Conservation (phyloP, 768 basidiomycete species). For the Termitomyces heimii region DNA sequence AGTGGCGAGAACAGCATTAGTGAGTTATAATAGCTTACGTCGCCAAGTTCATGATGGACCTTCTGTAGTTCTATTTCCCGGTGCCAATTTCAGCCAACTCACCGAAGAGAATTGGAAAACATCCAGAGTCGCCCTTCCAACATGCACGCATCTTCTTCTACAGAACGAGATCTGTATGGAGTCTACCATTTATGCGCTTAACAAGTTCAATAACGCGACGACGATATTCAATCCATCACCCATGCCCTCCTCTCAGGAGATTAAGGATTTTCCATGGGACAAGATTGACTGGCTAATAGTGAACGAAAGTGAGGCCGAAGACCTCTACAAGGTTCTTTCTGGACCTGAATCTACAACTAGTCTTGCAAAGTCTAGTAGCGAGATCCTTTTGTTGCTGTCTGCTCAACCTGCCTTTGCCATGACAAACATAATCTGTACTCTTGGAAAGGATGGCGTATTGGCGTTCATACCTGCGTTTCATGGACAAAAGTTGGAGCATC, state of each 20-base stretch:
- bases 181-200: constrained; percentile 33
- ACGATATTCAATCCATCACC: constrained; percentile 58
- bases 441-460: constrained; percentile 46
- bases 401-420: constrained; percentile 19
- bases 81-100: constrained; percentile 44
- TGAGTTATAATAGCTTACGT: constrained; percentile 19
- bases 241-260: constrained; percentile 33
- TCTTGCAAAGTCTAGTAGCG: not conserved
- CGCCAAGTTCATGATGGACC: not conserved
- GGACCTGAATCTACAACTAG: constrained; percentile 7
- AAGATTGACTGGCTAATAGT: constrained; percentile 50
- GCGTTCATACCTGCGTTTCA: constrained; percentile 30
- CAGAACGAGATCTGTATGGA: constrained; percentile 52
- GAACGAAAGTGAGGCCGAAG: constrained; percentile 44
- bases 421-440: constrained; percentile 51
- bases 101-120: constrained; percentile 23
- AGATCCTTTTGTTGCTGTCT: constrained; percentile 15
- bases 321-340: constrained; percentile 24
- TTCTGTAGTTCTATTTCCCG: constrained; percentile 45
- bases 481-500: constrained; percentile 11
- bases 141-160: constrained; percentile 45
- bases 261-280: constrained; percentile 42
- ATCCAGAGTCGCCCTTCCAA: constrained; percentile 21
- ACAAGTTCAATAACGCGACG: constrained; percentile 17
- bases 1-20: constrained; percentile 61